Base-by-base conservation (phyloP, 1,284 basidiomycete genomes). In the Abortiporus biennis region DNA sequence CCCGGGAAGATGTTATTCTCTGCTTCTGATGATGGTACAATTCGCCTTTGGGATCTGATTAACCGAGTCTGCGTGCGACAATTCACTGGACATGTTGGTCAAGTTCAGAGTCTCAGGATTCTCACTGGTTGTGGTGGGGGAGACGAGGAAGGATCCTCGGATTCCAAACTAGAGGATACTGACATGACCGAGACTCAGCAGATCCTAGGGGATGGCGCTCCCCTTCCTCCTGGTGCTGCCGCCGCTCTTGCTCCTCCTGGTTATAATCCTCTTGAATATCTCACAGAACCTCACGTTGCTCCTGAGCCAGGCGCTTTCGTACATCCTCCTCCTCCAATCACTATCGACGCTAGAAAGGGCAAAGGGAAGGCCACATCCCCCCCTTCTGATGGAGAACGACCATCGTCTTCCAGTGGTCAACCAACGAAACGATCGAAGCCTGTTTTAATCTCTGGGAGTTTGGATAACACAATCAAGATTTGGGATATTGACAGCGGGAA, bases 391-490 rank as follows among this genome's bases (percentile, higher is more conserved):
- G 12, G 20, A 6, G 51, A 50, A 40, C 51, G 54, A 13, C 24
- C 16, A 9, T 40, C 38, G 9, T 13, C 16, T 16, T 15, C 25
- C 12, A 35, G 12, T 35, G 17, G 33, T 19, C 8, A 8, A 11
- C 9, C 9, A 11, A 9, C 33, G 8, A 19, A 19, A 15, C 17
- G 4, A 5, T 17, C 48, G 37, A 80, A 74, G 46, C 84, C 91
- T 2, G 68, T 95, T 12, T 74, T 99, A 42, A 80, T 96, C 45
- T 92, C 91, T 0, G 94, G 93, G 4, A 88, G 86, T 53, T 71
- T 98, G 48, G 95, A 99, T 62, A 98, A 98, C 59, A 98, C 93
- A 12, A 85, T 99, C 66, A 93, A 92, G 63, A 58, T 95, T 13
- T 99, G 96, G 96, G 93, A 98, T 57, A 81, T 98, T 32, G 90